phyloP scores from a whole-genome alignment of 805 yeast species.

The Myxozyma neglecta region DNA sequence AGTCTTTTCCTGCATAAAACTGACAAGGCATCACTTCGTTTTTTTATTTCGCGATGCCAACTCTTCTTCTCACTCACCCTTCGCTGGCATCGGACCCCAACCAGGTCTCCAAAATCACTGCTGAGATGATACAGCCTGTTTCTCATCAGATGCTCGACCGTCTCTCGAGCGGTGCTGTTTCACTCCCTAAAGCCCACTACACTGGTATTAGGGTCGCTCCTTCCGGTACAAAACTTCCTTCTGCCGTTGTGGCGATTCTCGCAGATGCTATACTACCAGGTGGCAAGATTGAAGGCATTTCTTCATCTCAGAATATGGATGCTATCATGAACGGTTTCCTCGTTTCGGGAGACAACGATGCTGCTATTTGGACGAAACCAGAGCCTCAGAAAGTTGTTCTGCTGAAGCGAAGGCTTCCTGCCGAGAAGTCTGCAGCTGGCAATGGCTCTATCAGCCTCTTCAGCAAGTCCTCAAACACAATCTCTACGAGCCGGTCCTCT shows the following conservation, averaged over 20 bases:
- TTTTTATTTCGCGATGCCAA: conserved; percentile 8
- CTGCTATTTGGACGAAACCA: conserved; percentile 59
- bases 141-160: conserved; percentile 44
- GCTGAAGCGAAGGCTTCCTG: conserved; percentile 15
- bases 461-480: conserved; percentile 1
- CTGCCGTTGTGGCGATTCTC: conserved; percentile 36
- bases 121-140: conserved; percentile 19
- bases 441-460: conserved; percentile 3
- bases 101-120: conserved; percentile 20
- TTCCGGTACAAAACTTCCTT: conserved; percentile 30
- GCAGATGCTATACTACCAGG: conserved; percentile 37
- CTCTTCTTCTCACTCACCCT: conserved; percentile 30
- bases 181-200: conserved; percentile 37
- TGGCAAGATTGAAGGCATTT: conserved; percentile 39
- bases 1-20: not conserved
- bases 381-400: conserved; percentile 37
- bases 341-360: conserved; percentile 38
- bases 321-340: conserved; percentile 68
- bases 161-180: conserved; percentile 38
- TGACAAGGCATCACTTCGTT: not conserved
- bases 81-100: conserved; percentile 30
- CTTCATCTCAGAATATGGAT: conserved; percentile 45
- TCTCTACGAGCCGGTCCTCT: conserved; percentile 8
- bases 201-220: conserved; percentile 37
- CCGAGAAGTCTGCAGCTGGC: conserved; percentile 1